Evolutionary conservation across 768 basidiomycete species (phyloP), one percentile per base, ranked within the genome.

Genomic region (Boletales sp.): DNA sequence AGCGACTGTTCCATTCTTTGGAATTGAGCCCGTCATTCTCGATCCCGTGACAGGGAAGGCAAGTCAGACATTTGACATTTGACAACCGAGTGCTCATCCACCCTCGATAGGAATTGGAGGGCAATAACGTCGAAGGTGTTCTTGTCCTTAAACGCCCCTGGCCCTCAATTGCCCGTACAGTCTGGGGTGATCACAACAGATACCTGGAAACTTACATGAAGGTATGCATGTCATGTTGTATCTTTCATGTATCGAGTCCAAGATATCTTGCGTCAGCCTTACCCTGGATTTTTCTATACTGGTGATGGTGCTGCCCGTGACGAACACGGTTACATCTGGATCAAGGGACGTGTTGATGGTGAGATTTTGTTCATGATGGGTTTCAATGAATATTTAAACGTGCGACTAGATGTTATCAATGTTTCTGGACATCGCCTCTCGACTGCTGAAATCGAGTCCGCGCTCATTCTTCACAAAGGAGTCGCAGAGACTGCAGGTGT

Each of bases 1-100:
- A 0, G 95, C 97, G 8, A 97, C 95, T 6, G 91, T 98, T 43
- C 97, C 97, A 14, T 98, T 98, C 87, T 94, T 97, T 64, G 95
- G 97, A 45, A 88, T 94, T 53, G 84, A 93, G 62, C 78, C 92
- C 29, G 90, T 80, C 14, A 85, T 99, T 48, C 77, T 99, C 53
- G 93, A 99, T 64, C 79, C 95, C 5, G 72, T 80, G n/a, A 72
- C 80, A 9, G 95, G 95, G 43, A 70, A 83, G 72, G 80, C 77
- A 49, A 45, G 72, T 60, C 24, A 9, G 24, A 11, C 10, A 4
- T 12, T n/a, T 13, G 34, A 0, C 29, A 2, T 40, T n/a, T 39
- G 24, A 31, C 43, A 18, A 38, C 39, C 6, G 11, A 2, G 17
- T 30, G 7, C 48, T 57, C 41, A 58, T 21, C 40, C 0, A 8